A percentile compares a stretch with the other conserved stretches of the same genome.
phyloP scores from a whole-genome alignment of 208 protist species.

The Trypanosoma vivax region DNA sequence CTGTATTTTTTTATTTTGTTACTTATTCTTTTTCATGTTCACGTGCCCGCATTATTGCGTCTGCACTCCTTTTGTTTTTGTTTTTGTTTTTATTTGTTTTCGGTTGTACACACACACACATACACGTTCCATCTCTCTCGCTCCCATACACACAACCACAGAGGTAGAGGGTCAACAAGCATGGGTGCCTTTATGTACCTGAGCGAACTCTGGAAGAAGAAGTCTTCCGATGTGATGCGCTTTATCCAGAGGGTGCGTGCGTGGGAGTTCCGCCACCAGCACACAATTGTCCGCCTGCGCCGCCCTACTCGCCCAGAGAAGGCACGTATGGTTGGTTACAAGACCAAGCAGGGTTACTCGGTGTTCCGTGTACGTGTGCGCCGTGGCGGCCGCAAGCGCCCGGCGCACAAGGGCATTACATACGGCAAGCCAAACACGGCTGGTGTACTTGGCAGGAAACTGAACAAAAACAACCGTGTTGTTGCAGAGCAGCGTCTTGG shows the following conservation, averaged over 20 bases:
- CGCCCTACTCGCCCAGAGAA: slow-evolving; percentile 98
- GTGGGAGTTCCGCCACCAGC: slow-evolving; percentile 99
- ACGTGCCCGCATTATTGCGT: no score
- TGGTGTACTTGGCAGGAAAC: slow-evolving; percentile 98
- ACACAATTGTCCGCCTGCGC: slow-evolving; percentile 88
- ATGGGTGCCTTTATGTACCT: slow-evolving; percentile 99
- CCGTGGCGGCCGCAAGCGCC: slow-evolving; percentile 98
- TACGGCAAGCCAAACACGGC: slow-evolving; percentile 98
- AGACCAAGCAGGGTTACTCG: slow-evolving; percentile 99
- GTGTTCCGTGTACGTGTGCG: slow-evolving; percentile 99
- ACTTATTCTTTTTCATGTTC: slow-evolving; percentile 5
- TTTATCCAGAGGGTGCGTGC: slow-evolving; percentile 98
- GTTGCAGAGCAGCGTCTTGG: slow-evolving; percentile 98
- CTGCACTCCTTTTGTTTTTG: no score
- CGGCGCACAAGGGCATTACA: slow-evolving; percentile 94
- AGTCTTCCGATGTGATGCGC: slow-evolving; percentile 99
- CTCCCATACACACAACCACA: no score
- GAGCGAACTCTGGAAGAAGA: slow-evolving; percentile 99
- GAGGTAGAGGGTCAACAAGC: slow-evolving; percentile 17
- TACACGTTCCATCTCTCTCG: no score
- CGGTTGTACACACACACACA: no score
- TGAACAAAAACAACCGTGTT: slow-evolving; percentile 91
- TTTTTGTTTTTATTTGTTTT: slow-evolving; percentile 2
- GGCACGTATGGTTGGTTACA: slow-evolving; percentile 99
- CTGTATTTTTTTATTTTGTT: no score